Evolutionary conservation across 164 flowering plant genomes (phyloP).

Genomic region (Houttuynia cordata): DNA sequence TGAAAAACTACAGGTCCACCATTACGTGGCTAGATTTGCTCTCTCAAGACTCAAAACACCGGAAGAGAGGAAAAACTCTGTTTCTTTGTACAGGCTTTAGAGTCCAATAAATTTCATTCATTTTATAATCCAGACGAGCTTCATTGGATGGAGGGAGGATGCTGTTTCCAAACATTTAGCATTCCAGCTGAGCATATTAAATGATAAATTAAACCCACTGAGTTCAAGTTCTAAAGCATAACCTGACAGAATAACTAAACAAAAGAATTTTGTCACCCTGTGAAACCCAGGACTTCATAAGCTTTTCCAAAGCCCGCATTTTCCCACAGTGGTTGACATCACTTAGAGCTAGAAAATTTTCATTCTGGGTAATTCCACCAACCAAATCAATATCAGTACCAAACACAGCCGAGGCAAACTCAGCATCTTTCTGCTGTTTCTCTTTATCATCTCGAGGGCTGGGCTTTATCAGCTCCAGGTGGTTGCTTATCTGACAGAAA

Average conservation of each 20-base stretch:
- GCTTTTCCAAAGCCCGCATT: conserved; percentile 77
- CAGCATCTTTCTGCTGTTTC: conserved; percentile 80
- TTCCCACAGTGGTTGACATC: conserved; percentile 88
- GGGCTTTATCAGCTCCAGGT: conserved; percentile 91
- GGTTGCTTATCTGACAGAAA: conserved; percentile 77
- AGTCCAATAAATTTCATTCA: too few species aligned
- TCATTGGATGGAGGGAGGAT: too few species aligned
- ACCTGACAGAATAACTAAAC: conserved; percentile 97
- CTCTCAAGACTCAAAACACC: too few species aligned
- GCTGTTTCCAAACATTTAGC: too few species aligned
- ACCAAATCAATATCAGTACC: conserved; percentile 68
- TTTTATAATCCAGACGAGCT: too few species aligned
- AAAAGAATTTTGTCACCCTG: conserved; percentile 87
- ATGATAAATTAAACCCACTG: neutral
- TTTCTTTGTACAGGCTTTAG: too few species aligned
- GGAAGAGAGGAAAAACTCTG: too few species aligned
- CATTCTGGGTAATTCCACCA: conserved; percentile 64
- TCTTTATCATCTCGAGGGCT: conserved; percentile 74
- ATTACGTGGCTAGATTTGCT: too few species aligned
- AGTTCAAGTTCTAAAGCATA: conserved; percentile 5
- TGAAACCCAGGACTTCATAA: conserved; percentile 67
- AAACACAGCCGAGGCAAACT: conserved; percentile 72
- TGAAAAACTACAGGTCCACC: too few species aligned
- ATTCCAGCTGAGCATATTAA: too few species aligned
- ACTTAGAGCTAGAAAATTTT: conserved; percentile 83